Percentiles rank a stretch among this genome's conserved stretches.
These are phyloP conservation scores for Podaxis carcinomalis DNA, from an alignment of 768 basidiomycete species.

Conservation along the genomic window DNA sequence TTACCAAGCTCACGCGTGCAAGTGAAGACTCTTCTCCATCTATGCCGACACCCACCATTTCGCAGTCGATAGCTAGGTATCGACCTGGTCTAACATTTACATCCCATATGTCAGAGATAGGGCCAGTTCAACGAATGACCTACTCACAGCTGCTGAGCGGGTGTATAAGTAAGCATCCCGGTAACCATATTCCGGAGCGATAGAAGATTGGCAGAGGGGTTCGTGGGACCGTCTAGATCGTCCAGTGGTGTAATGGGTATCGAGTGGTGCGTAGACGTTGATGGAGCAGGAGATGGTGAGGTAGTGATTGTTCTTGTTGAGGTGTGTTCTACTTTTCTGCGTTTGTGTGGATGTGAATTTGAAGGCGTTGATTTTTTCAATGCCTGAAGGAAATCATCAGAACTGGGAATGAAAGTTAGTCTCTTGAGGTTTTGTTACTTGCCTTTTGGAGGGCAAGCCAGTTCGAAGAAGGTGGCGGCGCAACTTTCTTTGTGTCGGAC, in stretches of 20 bases:
- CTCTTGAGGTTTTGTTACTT: conserved; percentile 6
- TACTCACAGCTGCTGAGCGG: conserved; percentile 42
- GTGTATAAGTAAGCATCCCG: conserved; percentile 37
- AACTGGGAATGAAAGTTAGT: neutral
- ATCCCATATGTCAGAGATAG: neutral
- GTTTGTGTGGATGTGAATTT: neutral
- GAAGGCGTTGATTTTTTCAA: conserved; percentile 11
- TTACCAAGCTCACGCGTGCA: conserved; percentile 87
- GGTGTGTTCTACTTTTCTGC: conserved; percentile 13
- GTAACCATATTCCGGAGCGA: conserved; percentile 49
- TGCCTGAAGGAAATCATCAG: conserved; percentile 3
- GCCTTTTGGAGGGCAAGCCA: conserved; percentile 59
- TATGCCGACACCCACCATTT: conserved; percentile 97
- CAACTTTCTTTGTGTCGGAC: neutral
- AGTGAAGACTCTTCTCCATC: conserved; percentile 78
- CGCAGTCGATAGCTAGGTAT: conserved; percentile 88
- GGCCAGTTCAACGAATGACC: neutral
- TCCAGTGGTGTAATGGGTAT: neutral
- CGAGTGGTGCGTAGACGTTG: neutral
- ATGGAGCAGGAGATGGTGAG: neutral
- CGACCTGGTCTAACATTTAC: conserved; percentile 49
- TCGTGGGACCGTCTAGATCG: conserved; percentile 10
- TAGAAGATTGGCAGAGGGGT: conserved; percentile 5
- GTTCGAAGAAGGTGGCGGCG: conserved; percentile 42
- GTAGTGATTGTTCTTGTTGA: neutral